Percentiles rank a stretch among this genome's conserved stretches.
phyloP scores from a whole-genome alignment of 177 flowering plant genomes.

The Vitis hybrid region DNA sequence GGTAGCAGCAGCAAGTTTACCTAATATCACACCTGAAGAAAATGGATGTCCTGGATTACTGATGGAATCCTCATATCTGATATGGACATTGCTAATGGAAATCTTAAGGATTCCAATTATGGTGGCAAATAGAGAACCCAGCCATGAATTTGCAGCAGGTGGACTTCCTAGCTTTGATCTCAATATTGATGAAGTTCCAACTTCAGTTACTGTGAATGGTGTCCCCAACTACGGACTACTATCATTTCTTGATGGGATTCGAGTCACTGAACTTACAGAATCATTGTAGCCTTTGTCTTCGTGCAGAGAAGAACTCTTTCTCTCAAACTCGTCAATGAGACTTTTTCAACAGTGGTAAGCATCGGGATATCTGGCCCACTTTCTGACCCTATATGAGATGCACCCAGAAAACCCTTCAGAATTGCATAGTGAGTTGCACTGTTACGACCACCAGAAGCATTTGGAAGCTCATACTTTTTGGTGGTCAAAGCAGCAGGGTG shows the following conservation, averaged over 20 bases:
- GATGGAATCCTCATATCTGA: conserved; percentile 91
- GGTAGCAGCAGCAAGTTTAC: conserved; percentile 97
- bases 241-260: conserved; percentile 23
- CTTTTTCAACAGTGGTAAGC: conserved; percentile 25
- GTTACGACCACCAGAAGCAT: conserved; percentile 22
- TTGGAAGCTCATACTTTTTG: conserved; percentile 13
- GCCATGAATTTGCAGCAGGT: conserved; percentile 88
- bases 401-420: conserved; percentile 30
- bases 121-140: conserved; percentile 86
- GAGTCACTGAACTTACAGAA: conserved; percentile 23
- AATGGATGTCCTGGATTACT: conserved; percentile 94
- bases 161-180: conserved; percentile 74
- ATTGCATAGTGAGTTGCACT: conserved; percentile 28
- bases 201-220: too few species aligned
- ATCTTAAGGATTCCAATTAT: conserved; percentile 95
- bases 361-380: conserved; percentile 34
- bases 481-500: too few species aligned
- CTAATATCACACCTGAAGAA: conserved; percentile 81
- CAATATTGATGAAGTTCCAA: conserved; percentile 25
- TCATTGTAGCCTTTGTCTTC: conserved; percentile 24
- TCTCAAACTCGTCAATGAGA: conserved; percentile 24
- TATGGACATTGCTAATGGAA: conserved; percentile 92
- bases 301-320: conserved; percentile 21
- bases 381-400: conserved; percentile 32
- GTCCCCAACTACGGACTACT: conserved; percentile 7